Percentiles rank a stretch among this genome's conserved stretches.
phyloP scores from a whole-genome alignment of 352 stramenopile species.

The Phytophthora citricola region DNA sequence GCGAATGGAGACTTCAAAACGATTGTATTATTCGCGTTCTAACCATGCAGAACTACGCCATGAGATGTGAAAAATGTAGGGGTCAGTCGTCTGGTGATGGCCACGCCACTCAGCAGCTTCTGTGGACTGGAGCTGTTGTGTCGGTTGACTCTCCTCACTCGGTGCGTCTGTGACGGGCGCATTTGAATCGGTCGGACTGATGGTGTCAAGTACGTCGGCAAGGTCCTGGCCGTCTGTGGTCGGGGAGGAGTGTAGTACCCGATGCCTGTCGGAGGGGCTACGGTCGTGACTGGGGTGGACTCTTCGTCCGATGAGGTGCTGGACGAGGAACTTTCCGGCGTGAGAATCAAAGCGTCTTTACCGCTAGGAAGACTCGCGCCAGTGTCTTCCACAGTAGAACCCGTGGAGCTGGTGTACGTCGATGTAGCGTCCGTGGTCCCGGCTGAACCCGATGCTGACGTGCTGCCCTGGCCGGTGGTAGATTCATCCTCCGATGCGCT shows the following conservation, averaged over 20 bases:
- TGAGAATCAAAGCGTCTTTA: conserved; percentile 19
- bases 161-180: too few relatives aligned
- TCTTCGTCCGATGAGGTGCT: conserved; percentile 1
- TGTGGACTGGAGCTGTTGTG: conserved; percentile 3
- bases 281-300: background rate
- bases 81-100: background rate
- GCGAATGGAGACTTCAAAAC: conserved; percentile 15
- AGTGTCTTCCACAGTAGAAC: conserved; percentile 12
- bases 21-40: conserved; percentile 25
- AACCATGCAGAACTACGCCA: conserved; percentile 23
- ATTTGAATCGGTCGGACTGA: background rate
- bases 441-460: conserved; percentile 2
- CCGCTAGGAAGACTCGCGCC: conserved; percentile 6
- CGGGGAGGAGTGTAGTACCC: conserved; percentile 25
- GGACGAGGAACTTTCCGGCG: background rate
- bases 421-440: conserved; percentile 13
- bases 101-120: conserved; percentile 19
- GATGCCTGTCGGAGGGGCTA: conserved; percentile 11
- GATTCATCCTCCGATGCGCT: conserved; percentile 2
- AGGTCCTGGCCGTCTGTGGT: conserved; percentile 13
- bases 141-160: conserved; percentile 1
- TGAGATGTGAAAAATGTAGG: conserved; percentile 19
- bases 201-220: conserved; percentile 18
- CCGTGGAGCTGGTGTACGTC: conserved; percentile 15
- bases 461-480: background rate